phyloP scores from a whole-genome alignment of 1,284 basidiomycete genomes.

The Malassezia sp. region DNA sequence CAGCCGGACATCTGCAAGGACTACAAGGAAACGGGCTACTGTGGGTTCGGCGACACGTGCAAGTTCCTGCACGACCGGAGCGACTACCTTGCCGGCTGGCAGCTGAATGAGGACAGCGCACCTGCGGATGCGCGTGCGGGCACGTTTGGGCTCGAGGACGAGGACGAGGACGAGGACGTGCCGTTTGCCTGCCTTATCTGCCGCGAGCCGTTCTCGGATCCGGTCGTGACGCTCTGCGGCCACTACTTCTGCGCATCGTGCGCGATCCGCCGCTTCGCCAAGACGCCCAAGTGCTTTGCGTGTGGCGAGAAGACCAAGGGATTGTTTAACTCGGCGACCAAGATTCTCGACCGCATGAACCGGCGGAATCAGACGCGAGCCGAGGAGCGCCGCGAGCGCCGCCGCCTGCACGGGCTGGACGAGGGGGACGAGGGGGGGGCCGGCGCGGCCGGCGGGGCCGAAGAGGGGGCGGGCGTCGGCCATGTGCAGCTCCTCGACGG shows the following conservation, averaged over 20 bases:
- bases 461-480: no score
- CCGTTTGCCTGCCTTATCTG: constrained; percentile 96
- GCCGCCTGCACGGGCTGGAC: constrained; percentile 20
- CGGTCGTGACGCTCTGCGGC: constrained; percentile 85
- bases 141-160: constrained; percentile 49
- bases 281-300: constrained; percentile 88
- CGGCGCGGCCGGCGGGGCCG: no score
- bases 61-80: constrained; percentile 56
- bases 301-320: constrained; percentile 85
- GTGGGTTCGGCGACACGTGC: constrained; percentile 96
- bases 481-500: constrained; percentile 20
- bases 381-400: constrained; percentile 17
- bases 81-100: constrained; percentile 90
- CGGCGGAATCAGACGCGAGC: constrained; percentile 16
- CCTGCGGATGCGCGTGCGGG: constrained; percentile 43
- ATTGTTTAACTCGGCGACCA: constrained; percentile 82
- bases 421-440: constrained; percentile 13
- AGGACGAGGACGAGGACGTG: constrained; percentile 62
- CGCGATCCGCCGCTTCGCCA: constrained; percentile 82
- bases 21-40: constrained; percentile 99
- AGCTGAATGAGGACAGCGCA: constrained; percentile 57
- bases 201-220: constrained; percentile 83
- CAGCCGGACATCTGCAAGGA: constrained; percentile 99
- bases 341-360: constrained; percentile 62
- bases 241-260: constrained; percentile 90